These are phyloP conservation scores for Eucalyptus globulus DNA, from an alignment of 345 rosid species.

Conservation along the genomic window DNA sequence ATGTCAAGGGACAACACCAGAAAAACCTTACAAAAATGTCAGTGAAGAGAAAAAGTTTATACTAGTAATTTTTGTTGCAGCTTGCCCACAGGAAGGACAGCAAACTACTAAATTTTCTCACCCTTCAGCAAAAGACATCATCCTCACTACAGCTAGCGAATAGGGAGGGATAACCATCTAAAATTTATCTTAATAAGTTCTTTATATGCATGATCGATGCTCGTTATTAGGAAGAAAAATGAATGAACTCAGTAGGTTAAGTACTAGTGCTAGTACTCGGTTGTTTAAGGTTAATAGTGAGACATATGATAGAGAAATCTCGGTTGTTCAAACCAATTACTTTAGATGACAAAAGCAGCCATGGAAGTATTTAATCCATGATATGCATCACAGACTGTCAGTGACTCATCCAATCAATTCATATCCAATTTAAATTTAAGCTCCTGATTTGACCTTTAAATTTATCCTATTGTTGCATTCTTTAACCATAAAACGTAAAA, in stretches of 20 bases:
- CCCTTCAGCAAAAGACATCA: neutral
- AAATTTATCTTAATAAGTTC: neutral
- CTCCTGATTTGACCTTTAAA: neutral
- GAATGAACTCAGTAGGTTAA: neutral
- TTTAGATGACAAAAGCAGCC: neutral
- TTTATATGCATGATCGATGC: neutral
- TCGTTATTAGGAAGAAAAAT: neutral
- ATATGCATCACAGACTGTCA: neutral
- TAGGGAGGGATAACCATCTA: neutral
- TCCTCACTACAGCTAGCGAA: neutral
- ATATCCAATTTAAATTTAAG: neutral
- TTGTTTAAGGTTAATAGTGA: neutral
- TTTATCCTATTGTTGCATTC: neutral
- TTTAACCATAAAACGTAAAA: neutral
- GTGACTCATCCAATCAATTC: neutral
- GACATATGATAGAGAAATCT: neutral
- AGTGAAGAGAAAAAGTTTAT: neutral
- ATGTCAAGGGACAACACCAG: neutral
- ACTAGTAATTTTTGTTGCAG: neutral
- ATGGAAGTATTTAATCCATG: neutral
- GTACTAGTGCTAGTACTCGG: neutral
- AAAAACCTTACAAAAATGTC: neutral
- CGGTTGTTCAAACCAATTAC: neutral
- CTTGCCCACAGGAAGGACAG: neutral
- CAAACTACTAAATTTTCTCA: neutral